Conservation (phyloP, 192 early-diverging fungal genomes). For the Spinellus fusiger region DNA sequence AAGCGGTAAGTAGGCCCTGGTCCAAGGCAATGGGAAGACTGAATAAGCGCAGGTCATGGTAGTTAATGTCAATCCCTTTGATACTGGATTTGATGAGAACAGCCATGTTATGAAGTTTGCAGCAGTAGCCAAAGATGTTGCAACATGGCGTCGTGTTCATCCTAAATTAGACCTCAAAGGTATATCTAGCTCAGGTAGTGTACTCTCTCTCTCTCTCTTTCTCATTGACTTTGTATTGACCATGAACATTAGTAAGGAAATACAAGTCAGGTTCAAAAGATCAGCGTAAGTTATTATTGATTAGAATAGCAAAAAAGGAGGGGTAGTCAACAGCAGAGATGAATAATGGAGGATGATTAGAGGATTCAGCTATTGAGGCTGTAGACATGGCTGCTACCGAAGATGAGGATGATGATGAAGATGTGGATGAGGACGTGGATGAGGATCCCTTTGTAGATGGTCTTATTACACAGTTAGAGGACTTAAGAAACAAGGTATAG, state of each 20-base stretch:
- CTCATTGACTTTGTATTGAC: too few relatives aligned
- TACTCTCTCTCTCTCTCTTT: not conserved
- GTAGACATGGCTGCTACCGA: too few relatives aligned
- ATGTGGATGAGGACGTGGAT: not conserved
- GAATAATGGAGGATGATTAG: too few relatives aligned
- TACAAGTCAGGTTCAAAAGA: too few relatives aligned
- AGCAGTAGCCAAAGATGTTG: constrained; percentile 51
- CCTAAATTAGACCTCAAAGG: constrained; percentile 21
- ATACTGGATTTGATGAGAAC: constrained; percentile 49
- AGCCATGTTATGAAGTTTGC: constrained; percentile 58
- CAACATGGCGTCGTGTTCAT: constrained; percentile 35
- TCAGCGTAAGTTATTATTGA: too few relatives aligned
- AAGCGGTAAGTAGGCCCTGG: constrained; percentile 30
- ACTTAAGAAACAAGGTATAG: constrained; percentile 1
- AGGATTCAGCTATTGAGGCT: too few relatives aligned
- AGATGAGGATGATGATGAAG: not conserved
- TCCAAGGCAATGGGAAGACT: too few relatives aligned
- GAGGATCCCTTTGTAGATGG: constrained; percentile 5
- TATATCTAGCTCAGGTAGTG: constrained; percentile 19
- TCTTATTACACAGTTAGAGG: constrained; percentile 2
- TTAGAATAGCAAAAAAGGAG: too few relatives aligned
- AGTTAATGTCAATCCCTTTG: constrained; percentile 56
- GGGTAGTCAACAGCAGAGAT: too few relatives aligned
- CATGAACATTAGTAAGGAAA: too few relatives aligned
- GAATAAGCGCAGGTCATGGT: constrained; percentile 39